Conservation (phyloP, 352 stramenopile genomes). For the Phytophthora tentaculata region DNA sequence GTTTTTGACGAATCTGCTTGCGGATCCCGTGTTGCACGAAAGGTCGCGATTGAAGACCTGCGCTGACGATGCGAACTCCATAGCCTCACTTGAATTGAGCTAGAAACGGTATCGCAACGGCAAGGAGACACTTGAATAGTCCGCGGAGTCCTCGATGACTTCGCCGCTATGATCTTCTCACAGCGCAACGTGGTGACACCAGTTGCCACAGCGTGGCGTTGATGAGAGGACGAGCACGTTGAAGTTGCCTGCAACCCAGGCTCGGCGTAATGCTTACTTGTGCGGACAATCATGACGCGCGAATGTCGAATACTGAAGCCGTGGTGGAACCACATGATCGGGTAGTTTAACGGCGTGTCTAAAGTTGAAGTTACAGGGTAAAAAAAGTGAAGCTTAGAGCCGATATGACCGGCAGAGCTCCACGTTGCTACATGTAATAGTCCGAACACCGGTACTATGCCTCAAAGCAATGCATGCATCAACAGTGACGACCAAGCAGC, state of each 20-base stretch:
- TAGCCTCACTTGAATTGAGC: too few species aligned
- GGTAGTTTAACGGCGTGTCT: constrained; percentile 11
- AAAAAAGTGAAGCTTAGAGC: too few species aligned
- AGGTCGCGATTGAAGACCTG: neutral
- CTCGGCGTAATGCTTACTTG: neutral
- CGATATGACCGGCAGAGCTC: neutral
- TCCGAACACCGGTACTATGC: neutral
- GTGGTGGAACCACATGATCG: neutral
- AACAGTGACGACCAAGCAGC: neutral
- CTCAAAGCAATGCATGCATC: neutral
- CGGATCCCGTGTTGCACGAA: neutral
- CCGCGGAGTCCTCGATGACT: too few species aligned
- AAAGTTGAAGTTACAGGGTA: constrained; percentile 17
- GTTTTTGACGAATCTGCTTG: neutral
- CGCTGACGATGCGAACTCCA: too few species aligned
- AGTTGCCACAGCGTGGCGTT: too few species aligned
- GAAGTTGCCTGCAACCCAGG: too few species aligned
- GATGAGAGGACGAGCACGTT: too few species aligned
- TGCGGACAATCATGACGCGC: constrained; percentile 23
- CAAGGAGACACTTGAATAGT: neutral
- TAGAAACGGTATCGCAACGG: neutral
- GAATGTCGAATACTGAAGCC: constrained; percentile 15
- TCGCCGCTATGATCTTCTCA: too few species aligned
- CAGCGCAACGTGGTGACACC: too few species aligned
- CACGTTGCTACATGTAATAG: neutral